phyloP scores from a whole-genome alignment of 2,329 filamentous ascomycete genomes.

The Ceratocystis ficicola region DNA sequence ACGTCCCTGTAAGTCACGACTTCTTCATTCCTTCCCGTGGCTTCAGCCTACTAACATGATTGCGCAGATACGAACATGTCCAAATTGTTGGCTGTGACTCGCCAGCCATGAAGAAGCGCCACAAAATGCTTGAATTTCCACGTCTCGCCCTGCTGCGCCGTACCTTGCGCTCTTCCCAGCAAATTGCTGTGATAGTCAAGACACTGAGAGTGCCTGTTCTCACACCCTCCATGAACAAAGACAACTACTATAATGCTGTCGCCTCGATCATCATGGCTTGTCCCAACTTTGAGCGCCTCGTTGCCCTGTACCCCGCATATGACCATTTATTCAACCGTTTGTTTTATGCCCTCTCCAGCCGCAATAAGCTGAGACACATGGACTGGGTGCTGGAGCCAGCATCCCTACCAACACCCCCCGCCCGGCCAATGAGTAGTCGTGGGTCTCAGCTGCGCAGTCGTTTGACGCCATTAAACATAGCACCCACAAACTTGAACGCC shows the following conservation, averaged over 20 bases:
- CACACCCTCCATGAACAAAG: constrained; percentile 32
- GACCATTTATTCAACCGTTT: constrained; percentile 45
- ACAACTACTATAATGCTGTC: constrained; percentile 45
- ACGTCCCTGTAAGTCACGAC: constrained; percentile 37
- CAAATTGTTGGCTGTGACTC: constrained; percentile 48
- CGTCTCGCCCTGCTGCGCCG: constrained; percentile 46
- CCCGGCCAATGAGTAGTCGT: constrained; percentile 30
- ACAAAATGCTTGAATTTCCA: constrained; percentile 41
- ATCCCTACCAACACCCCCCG: constrained; percentile 23
- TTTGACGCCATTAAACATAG: constrained; percentile 20
- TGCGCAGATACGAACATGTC: constrained; percentile 43
- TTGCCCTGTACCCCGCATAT: constrained; percentile 43
- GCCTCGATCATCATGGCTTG: constrained; percentile 53
- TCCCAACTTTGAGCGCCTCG: constrained; percentile 49
- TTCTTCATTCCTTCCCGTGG: not conserved
- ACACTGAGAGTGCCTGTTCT: constrained; percentile 44
- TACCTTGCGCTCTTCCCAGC: constrained; percentile 42
- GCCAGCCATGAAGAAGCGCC: constrained; percentile 43
- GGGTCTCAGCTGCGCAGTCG: constrained; percentile 19
- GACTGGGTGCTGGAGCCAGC: constrained; percentile 43
- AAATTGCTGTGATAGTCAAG: constrained; percentile 44
- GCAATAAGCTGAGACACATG: constrained; percentile 44
- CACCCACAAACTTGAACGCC: constrained; percentile 28
- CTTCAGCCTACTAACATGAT: not conserved
- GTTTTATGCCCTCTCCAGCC: constrained; percentile 47